Evolutionary conservation across 177 flowering plant genomes (phyloP).

Genomic region (Vitis hybrid): DNA sequence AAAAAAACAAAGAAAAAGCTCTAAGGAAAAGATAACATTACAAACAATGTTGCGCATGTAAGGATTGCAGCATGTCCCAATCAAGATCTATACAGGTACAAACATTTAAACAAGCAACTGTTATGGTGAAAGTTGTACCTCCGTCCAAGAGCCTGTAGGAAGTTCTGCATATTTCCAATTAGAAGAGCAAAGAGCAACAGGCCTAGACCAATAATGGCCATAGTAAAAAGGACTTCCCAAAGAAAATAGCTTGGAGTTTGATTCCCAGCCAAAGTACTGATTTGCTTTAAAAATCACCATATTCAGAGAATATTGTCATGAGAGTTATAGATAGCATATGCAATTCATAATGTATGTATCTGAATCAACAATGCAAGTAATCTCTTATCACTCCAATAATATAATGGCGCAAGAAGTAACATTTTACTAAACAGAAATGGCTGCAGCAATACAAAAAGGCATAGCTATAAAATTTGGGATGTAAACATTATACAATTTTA

Average conservation of each 20-base stretch:
- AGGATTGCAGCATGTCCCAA: too few relatives aligned
- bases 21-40: background rate
- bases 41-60: background rate
- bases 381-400: too few relatives aligned
- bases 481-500: too few relatives aligned
- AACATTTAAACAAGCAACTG: too few relatives aligned
- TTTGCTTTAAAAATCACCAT: slow-evolving; percentile 55
- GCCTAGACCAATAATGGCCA: slow-evolving; percentile 71
- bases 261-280: slow-evolving; percentile 89
- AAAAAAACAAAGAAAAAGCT: too few relatives aligned
- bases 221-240: slow-evolving; percentile 85
- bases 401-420: background rate
- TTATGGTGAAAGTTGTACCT: slow-evolving; percentile 39
- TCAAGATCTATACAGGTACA: too few relatives aligned
- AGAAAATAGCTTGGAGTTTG: slow-evolving; percentile 69
- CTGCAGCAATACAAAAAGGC: too few relatives aligned
- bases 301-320: slow-evolving; percentile 2
- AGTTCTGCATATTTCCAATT: slow-evolving; percentile 90
- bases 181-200: slow-evolving; percentile 81
- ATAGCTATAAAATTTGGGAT: too few relatives aligned
- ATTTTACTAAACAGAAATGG: too few relatives aligned
- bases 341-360: background rate
- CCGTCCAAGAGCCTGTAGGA: slow-evolving; percentile 78
- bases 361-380: background rate
- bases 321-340: background rate